Base-by-base conservation (phyloP, 2,329 filamentous ascomycete species). In the Talaromyces sp. region DNA sequence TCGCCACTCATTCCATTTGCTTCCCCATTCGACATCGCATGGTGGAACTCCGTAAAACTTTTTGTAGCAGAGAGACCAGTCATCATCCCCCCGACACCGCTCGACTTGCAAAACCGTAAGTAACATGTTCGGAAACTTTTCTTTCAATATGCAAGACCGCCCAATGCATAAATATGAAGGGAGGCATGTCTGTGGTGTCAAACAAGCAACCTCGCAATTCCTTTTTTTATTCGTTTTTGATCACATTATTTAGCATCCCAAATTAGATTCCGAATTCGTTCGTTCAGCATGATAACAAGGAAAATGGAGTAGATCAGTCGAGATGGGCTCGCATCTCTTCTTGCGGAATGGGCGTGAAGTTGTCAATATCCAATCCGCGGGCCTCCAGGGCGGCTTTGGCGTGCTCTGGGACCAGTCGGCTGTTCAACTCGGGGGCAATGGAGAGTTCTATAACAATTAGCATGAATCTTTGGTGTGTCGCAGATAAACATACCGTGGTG, bases 301-400 rank as follows among this genome's bases (percentile, higher is more conserved):
- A 61, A 58, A 29, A 36, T 22, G 43, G 62, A 22, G 36, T 56
- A 65, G 27, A 65, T 93, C 90, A 99, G 82, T 99, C 95, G 80
- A 99, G 85, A 80, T 93, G 92, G 67, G 95, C 95, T 83, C 97
- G 92, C 95, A 99, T 98, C 79, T 97, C 92, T 74, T 95, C 90
- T 84, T 93, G 96, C 74, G 90, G 84, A 83, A 99, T 85, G 54
- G 94, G 94, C 72, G 89, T 92, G 80, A 99, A 91, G 79, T 93
- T 93, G 80, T 97, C 92, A 74, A 97, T 92, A 78, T 98, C 93
- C 71, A 99, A 86, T 63, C 92, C 93, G 73, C 88, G 89, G 58
- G 89, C 85, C 68, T 87, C 87, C 67, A 99, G 85, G 67, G 88
- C 84, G 25, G 91, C 82, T 73, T 89, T 89, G 73, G 93, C 88